Conservation (phyloP, 1,284 basidiomycete genomes). For the Marasmius sp. region DNA sequence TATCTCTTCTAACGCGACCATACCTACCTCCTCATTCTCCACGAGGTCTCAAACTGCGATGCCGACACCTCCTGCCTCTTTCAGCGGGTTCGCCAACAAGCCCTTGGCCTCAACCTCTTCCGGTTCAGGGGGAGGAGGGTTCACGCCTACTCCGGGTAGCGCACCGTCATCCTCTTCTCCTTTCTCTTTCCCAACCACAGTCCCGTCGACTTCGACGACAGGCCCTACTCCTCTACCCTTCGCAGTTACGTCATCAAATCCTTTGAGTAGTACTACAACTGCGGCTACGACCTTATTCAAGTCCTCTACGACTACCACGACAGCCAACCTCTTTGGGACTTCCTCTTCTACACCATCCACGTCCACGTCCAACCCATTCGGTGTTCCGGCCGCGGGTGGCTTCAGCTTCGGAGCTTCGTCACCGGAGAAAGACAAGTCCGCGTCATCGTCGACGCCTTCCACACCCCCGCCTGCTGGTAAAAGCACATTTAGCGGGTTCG, state of each 20-base stretch:
- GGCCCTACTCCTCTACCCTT: slow-evolving; percentile 14
- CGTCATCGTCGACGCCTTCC: not conserved
- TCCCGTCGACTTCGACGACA: slow-evolving; percentile 16
- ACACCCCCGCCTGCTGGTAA: slow-evolving; percentile 4
- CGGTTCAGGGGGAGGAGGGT: slow-evolving; percentile 20
- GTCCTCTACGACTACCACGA: slow-evolving; percentile 1
- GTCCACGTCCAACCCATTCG: slow-evolving; percentile 10
- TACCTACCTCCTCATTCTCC: slow-evolving; percentile 15
- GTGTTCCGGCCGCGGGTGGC: not conserved
- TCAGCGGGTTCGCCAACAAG: slow-evolving; percentile 27
- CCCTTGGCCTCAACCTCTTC: slow-evolving; percentile 12
- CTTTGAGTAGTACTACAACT: not conserved
- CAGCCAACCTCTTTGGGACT: slow-evolving; percentile 9
- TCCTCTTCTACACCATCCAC: slow-evolving; percentile 5
- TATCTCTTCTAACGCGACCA: slow-evolving; percentile 14
- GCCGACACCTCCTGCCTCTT: slow-evolving; percentile 43
- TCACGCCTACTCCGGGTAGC: slow-evolving; percentile 16
- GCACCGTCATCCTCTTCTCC: slow-evolving; percentile 18
- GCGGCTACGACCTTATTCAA: not conserved
- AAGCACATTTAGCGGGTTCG: slow-evolving; percentile 29
- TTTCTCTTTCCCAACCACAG: slow-evolving; percentile 19
- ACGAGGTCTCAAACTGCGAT: slow-evolving; percentile 25
- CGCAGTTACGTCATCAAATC: not conserved
- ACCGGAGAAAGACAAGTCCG: not conserved
- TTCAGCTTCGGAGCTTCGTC: not conserved